Base-by-base conservation (phyloP, 805 yeast genomes). In the Candida corydali region DNA sequence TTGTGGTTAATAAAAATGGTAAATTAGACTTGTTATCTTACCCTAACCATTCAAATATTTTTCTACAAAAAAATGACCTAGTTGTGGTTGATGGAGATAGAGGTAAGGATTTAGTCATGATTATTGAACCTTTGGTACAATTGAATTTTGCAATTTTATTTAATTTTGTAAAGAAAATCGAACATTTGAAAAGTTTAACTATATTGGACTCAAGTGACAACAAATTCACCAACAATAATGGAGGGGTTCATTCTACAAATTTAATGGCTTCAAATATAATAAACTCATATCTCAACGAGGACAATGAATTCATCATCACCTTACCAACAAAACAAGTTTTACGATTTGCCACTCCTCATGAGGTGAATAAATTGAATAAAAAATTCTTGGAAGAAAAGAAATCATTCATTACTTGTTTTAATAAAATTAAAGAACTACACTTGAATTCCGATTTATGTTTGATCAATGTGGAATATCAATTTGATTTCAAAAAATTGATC, bases 31-130 rank as follows among this genome's bases (percentile, higher is more conserved):
- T 84, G 20, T 65, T 82, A 27, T 78, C 86, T 2, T 75, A 78
- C 23, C 84, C 87, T 3, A 71, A 73, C 40, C 75, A 75, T 47
- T 74, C 87, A 10, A 82, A 82, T 49, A 63, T 84, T 34, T 59
- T 59, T 34, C 62, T 84, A 41, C 71, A 68, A 42, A 67, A 75
- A 30, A 69, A 75, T 38, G 93, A 85, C 57, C 67, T 84, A 51
- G 84, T 83, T 8, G 78, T 84, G 14, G 82, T 82, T 39, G 93
- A 85, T 59, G 94, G 93, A 37, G 94, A 85, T 54, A 68, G 93
- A 43, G 94, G 94, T 19, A 82, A 82, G 49, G 94, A 85, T 56
- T 57, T 85, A 44, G 91, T 80, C 8, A 74, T 79, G 74, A 77
- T 84, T 29, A 61, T 83, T 19, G 83, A 81, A 43, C 86, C 91